Conservation (phyloP, 2,329 filamentous ascomycete genomes). For the Elsinoe australis region DNA sequence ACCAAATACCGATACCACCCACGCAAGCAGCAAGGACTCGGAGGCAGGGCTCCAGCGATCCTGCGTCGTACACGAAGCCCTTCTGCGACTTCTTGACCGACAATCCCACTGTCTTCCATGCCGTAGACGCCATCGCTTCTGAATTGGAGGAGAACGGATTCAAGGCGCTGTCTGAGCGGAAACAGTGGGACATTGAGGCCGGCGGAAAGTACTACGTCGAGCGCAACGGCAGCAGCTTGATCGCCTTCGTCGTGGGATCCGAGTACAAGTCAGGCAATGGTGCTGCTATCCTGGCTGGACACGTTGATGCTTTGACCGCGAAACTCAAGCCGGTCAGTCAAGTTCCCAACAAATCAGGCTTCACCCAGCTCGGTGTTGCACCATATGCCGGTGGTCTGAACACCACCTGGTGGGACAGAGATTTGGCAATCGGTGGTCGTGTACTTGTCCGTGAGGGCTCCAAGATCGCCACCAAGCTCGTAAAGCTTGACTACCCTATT, state of each 20-base stretch:
- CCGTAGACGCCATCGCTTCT: slow-evolving; percentile 68
- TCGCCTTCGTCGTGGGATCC: slow-evolving; percentile 76
- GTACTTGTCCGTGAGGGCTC: slow-evolving; percentile 75
- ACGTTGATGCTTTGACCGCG: slow-evolving; percentile 86
- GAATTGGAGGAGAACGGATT: slow-evolving; percentile 68
- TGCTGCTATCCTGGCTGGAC: slow-evolving; percentile 78
- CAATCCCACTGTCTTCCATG: slow-evolving; percentile 91
- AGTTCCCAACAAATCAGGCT: slow-evolving; percentile 77
- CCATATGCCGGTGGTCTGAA: slow-evolving; percentile 86
- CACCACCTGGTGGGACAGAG: slow-evolving; percentile 93
- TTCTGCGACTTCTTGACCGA: slow-evolving; percentile 81
- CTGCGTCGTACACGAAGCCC: slow-evolving; percentile 59
- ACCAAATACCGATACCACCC: neutral
- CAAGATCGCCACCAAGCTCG: slow-evolving; percentile 72
- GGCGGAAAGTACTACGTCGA: slow-evolving; percentile 86
- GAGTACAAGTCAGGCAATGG: slow-evolving; percentile 79
- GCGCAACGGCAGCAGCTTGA: slow-evolving; percentile 76
- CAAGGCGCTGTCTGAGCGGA: slow-evolving; percentile 68
- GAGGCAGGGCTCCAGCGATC: slow-evolving; percentile 11
- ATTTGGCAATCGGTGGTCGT: slow-evolving; percentile 81
- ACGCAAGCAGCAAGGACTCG: neutral
- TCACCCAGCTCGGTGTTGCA: slow-evolving; percentile 80
- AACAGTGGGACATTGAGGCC: slow-evolving; percentile 69
- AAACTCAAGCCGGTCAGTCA: slow-evolving; percentile 85
- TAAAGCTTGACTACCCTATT: slow-evolving; percentile 92